Conservation (phyloP, 2,329 filamentous ascomycete genomes). For the Paraconiothyrium sp. region DNA sequence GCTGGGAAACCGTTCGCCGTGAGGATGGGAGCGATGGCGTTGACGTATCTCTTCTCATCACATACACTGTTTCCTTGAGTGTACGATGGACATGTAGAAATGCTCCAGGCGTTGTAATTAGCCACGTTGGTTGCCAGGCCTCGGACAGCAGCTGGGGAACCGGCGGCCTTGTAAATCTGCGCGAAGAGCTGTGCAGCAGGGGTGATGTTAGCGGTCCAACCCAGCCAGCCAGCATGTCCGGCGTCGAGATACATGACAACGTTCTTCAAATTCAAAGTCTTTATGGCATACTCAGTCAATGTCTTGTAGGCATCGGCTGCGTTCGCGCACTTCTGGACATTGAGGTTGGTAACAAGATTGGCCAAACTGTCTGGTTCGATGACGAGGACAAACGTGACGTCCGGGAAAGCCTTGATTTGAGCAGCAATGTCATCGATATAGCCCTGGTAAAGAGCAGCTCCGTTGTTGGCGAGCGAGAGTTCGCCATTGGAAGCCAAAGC, state of each 20-base stretch:
- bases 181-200: slow-evolving; percentile 60
- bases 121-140: slow-evolving; percentile 65
- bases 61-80: slow-evolving; percentile 57
- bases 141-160: slow-evolving; percentile 56
- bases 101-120: slow-evolving; percentile 66
- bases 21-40: slow-evolving; percentile 61
- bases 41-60: slow-evolving; percentile 62
- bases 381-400: slow-evolving; percentile 58
- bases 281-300: slow-evolving; percentile 64
- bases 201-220: slow-evolving; percentile 66
- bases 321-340: slow-evolving; percentile 62
- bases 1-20: slow-evolving; percentile 57
- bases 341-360: slow-evolving; percentile 68
- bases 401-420: slow-evolving; percentile 62
- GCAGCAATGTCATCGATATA: slow-evolving; percentile 64
- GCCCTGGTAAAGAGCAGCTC: slow-evolving; percentile 58
- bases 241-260: slow-evolving; percentile 71
- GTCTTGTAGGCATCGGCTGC: slow-evolving; percentile 65
- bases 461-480: slow-evolving; percentile 62
- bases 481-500: slow-evolving; percentile 71
- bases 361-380: slow-evolving; percentile 69
- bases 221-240: slow-evolving; percentile 70
- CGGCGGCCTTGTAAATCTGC: slow-evolving; percentile 55
- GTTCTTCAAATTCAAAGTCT: slow-evolving; percentile 66
- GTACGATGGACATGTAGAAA: slow-evolving; percentile 55